phyloP scores from a whole-genome alignment of 768 basidiomycete species.

The Suillus clintonianus region DNA sequence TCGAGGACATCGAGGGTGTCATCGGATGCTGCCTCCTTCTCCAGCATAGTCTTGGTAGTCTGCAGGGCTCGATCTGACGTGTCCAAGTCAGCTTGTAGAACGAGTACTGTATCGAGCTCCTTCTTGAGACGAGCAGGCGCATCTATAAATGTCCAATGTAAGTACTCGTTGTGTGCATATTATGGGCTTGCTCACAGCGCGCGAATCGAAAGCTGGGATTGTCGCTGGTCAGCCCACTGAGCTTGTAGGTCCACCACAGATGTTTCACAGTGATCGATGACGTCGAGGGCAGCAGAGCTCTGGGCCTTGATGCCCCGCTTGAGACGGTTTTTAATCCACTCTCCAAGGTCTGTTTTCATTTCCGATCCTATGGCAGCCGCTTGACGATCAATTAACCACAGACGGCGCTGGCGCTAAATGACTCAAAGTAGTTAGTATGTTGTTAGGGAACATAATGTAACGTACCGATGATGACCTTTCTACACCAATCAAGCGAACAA shows the following conservation, averaged over 20 bases:
- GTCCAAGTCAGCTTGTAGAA: constrained; percentile 31
- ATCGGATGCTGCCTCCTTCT: background rate
- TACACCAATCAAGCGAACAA: constrained; percentile 38
- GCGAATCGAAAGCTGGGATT: constrained; percentile 7
- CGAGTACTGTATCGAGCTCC: constrained; percentile 33
- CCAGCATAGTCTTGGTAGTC: constrained; percentile 8
- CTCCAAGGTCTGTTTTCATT: constrained; percentile 29
- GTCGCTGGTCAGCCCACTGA: constrained; percentile 7
- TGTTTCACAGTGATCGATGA: background rate
- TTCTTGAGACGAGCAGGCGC: constrained; percentile 31
- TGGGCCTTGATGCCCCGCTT: constrained; percentile 19
- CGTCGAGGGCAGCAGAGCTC: background rate
- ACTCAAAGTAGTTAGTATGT: background rate
- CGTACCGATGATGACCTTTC: constrained; percentile 35
- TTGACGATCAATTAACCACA: constrained; percentile 39
- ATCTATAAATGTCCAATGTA: background rate
- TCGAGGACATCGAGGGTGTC: constrained; percentile 15
- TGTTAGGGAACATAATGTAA: background rate
- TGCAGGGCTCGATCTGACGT: constrained; percentile 25
- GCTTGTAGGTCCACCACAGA: background rate
- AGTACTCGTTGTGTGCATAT: background rate
- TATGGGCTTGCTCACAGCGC: background rate
- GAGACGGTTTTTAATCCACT: constrained; percentile 30
- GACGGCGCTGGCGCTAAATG: constrained; percentile 21
- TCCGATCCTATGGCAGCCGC: constrained; percentile 26